Conservation (phyloP, 140 eudicot genomes). For the Cichorium intybus region DNA sequence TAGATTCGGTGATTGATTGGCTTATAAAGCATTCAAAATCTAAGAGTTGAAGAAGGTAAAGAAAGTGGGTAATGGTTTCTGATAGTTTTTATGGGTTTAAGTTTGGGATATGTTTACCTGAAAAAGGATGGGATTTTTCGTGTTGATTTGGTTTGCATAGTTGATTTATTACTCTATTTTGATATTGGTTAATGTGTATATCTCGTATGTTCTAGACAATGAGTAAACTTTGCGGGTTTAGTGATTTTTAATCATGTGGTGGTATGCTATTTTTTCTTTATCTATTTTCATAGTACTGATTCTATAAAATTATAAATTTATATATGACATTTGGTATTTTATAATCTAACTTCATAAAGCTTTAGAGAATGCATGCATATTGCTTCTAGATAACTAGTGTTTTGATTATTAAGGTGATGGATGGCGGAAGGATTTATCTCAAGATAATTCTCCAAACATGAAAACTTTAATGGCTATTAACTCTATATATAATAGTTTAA, state of each 20-base stretch:
- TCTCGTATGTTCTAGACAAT: neutral
- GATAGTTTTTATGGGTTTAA: neutral
- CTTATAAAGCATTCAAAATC: conserved; percentile 84
- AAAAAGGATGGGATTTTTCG: neutral
- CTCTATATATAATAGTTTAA: too few relatives aligned
- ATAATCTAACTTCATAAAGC: too few relatives aligned
- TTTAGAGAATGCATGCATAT: too few relatives aligned
- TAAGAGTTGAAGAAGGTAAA: conserved; percentile 34
- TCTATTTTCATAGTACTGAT: neutral
- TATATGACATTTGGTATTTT: too few relatives aligned
- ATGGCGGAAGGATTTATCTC: too few relatives aligned
- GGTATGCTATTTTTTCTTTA: neutral
- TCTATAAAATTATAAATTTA: too few relatives aligned
- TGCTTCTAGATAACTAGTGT: too few relatives aligned
- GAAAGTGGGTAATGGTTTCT: too few relatives aligned
- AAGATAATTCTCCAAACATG: too few relatives aligned
- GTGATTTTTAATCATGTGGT: neutral
- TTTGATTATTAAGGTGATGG: too few relatives aligned
- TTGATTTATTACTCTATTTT: neutral
- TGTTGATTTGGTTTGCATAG: neutral
- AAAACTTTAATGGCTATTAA: too few relatives aligned
- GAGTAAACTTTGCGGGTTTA: neutral
- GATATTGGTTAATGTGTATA: conserved; percentile 8
- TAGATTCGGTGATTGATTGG: conserved; percentile 88
- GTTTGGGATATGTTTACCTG: neutral